Base-by-base conservation (phyloP, 345 rosid species). In the Populus nigra region DNA sequence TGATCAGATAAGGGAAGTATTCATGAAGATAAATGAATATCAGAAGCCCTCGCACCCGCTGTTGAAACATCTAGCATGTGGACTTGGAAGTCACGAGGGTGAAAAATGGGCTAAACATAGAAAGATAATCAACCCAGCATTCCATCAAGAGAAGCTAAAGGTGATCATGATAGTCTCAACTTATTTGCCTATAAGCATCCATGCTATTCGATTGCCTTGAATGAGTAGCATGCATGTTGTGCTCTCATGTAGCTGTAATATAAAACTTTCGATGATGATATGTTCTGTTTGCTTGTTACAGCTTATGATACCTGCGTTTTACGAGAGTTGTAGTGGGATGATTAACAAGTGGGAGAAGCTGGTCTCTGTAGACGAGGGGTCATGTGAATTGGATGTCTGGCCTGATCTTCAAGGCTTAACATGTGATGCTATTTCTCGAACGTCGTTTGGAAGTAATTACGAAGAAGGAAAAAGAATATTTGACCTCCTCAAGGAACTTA, bases 61-160 rank as follows among this genome's bases (percentile, higher is more conserved):
- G 6, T 35, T 35, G 6, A 35, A 35, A 35, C 5, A 6, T 35
- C 0, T 35, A 35, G 36, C 6, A 35, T 35, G 36, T 35, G 36
- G 36, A 29, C 80, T 89, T 7, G 80, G 50, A 1, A 53, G 43
- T 33, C 73, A 74, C 22, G 83, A 84, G 7, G 92, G 89, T 27
- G 82, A 85, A 31, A 80, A 87, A 69, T 89, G 91, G 91, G 77
- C 76, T 8, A 83, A 50, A n/a, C 89, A 83, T 53, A 84, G 91
- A 71, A 87, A 81, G 76, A 84, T 89, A 39, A 78, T 86, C 69
- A 39, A 39, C 43, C 43, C 43, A 9, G 43, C 43, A 39, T 39
- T 39, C 43, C 43, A 39, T 39, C 43, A 39, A 39, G 43, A 39
- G 12, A 39, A 39, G 12, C 10, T 89, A 59, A 89, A 89, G 91